Percentiles rank a stretch among this genome's conserved stretches.
Evolutionary conservation across 116 monocot genomes (phyloP).

Genomic region (Posidonia oceanica): DNA sequence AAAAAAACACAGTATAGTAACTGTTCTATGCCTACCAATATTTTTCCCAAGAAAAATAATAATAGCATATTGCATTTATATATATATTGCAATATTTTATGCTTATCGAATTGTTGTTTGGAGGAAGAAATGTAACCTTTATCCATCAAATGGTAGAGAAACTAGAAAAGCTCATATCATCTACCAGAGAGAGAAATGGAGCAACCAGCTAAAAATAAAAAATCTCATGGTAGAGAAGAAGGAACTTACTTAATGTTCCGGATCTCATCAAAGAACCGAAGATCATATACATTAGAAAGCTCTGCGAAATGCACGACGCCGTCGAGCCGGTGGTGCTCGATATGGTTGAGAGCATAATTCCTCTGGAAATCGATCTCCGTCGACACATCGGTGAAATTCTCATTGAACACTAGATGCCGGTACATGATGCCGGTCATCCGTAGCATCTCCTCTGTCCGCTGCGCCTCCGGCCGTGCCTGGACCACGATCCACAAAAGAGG

Average conservation of each 20-base stretch:
- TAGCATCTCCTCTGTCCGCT: slow-evolving; percentile 33
- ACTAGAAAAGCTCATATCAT: too few species aligned
- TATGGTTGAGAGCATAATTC: slow-evolving; percentile 62
- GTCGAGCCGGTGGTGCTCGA: slow-evolving; percentile 63
- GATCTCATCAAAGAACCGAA: slow-evolving; percentile 65
- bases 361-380: slow-evolving; percentile 53
- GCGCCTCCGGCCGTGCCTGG: slow-evolving; percentile 20
- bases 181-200: too few species aligned
- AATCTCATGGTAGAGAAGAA: not conserved
- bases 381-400: slow-evolving; percentile 51
- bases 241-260: slow-evolving; percentile 60
- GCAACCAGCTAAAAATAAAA: not conserved
- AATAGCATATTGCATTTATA: too few species aligned
- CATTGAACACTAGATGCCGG: slow-evolving; percentile 49
- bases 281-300: slow-evolving; percentile 41
- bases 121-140: too few species aligned
- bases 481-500: slow-evolving; percentile 93
- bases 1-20: too few species aligned
- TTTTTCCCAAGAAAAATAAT: too few species aligned
- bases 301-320: slow-evolving; percentile 86
- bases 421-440: slow-evolving; percentile 75
- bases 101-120: too few species aligned
- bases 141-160: too few species aligned
- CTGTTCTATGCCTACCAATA: too few species aligned
- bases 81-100: too few species aligned